Percentiles rank a stretch among this genome's conserved stretches.
Conservation (phyloP, 768 basidiomycete species). For the Psilocybe cyanescens region DNA sequence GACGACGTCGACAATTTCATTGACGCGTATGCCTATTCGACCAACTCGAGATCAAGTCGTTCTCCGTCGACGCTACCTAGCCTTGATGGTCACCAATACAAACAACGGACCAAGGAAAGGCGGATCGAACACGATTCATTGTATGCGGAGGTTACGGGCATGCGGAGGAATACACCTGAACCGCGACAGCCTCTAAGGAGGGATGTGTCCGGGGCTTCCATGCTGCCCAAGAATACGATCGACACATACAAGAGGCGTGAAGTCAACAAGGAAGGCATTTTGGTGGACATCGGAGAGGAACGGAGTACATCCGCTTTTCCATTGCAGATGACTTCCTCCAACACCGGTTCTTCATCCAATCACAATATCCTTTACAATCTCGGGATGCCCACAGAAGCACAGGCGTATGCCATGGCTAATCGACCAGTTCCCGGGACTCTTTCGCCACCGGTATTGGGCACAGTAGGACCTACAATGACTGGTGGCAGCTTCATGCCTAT, state of each 20-base stretch:
- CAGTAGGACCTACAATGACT: constrained; percentile 8
- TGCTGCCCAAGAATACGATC: constrained; percentile 18
- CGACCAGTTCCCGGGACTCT: constrained; percentile 29
- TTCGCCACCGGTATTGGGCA: constrained; percentile 10
- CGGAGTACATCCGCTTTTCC: constrained; percentile 11
- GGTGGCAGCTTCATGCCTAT: constrained; percentile 23
- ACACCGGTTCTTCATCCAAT: constrained; percentile 4
- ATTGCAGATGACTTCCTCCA: constrained; percentile 19
- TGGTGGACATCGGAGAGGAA: constrained; percentile 29
- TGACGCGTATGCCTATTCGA: constrained; percentile 51
- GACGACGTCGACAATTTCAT: constrained; percentile 60
- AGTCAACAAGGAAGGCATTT: constrained; percentile 22
- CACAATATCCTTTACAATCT: not conserved
- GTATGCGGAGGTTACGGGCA: constrained; percentile 73
- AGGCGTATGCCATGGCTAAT: constrained; percentile 58
- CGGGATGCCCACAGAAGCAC: constrained; percentile 55
- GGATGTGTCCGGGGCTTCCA: constrained; percentile 26
- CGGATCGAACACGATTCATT: constrained; percentile 44
- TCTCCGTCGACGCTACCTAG: constrained; percentile 48
- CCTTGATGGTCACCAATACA: constrained; percentile 29
- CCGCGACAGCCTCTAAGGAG: constrained; percentile 74
- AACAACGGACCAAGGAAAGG: constrained; percentile 20
- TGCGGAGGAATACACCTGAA: constrained; percentile 62
- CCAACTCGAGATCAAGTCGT: constrained; percentile 38
- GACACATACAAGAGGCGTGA: constrained; percentile 16